Evolutionary conservation across 352 stramenopile genomes (phyloP).

Genomic region (Saprolegnia diclina): DNA sequence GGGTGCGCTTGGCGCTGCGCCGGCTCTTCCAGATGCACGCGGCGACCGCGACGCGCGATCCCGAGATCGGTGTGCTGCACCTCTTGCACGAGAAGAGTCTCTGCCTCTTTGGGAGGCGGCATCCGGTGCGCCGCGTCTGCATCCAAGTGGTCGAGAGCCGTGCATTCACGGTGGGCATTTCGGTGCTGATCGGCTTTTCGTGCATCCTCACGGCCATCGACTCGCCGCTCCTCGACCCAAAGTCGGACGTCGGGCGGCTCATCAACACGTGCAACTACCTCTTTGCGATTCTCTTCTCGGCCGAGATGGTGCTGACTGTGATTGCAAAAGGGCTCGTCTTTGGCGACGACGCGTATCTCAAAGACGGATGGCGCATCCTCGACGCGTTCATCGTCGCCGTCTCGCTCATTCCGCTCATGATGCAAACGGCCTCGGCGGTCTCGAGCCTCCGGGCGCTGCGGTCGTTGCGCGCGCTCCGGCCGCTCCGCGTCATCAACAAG

Average conservation of each 20-base stretch:
- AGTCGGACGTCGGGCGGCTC: conserved; percentile 35
- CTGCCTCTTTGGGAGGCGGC: conserved; percentile 47
- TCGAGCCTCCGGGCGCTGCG: conserved; percentile 45
- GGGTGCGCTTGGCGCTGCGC: background rate
- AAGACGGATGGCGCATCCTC: conserved; percentile 85
- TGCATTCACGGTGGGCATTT: conserved; percentile 11
- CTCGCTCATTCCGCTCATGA: conserved; percentile 42
- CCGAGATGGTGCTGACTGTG: conserved; percentile 82
- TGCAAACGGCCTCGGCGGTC: background rate
- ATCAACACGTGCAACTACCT: conserved; percentile 73
- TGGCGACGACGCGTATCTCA: conserved; percentile 73
- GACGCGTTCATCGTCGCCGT: conserved; percentile 87
- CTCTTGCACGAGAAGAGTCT: conserved; percentile 29
- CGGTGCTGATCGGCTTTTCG: conserved; percentile 29
- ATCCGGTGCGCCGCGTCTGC: conserved; percentile 31
- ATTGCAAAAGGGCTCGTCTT: conserved; percentile 62
- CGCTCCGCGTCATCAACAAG: conserved; percentile 73
- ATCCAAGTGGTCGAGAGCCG: background rate
- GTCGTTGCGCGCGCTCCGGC: conserved; percentile 58
- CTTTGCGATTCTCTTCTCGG: conserved; percentile 78
- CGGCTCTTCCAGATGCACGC: background rate
- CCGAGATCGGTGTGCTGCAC: background rate
- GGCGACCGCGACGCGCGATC: background rate
- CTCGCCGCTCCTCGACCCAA: conserved; percentile 64
- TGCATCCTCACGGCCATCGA: conserved; percentile 83